These are phyloP conservation scores for Neocatenulostroma microsporum DNA, from an alignment of 2,329 filamentous ascomycete species.

Conservation along the genomic window DNA sequence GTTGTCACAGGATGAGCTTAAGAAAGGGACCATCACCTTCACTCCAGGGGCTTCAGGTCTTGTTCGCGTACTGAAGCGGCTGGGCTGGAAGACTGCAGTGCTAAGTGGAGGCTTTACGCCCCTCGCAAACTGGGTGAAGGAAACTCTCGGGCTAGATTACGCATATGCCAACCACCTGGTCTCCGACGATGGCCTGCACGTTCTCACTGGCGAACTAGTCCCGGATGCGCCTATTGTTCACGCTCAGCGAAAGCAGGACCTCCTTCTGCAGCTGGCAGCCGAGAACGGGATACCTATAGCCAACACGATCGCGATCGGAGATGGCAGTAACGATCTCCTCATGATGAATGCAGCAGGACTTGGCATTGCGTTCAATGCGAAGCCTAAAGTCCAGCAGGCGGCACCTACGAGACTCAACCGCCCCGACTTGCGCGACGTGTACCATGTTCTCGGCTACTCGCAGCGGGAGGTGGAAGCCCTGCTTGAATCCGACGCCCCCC, in stretches of 20 bases:
- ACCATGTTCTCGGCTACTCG: slow-evolving; percentile 59
- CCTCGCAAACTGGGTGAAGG: slow-evolving; percentile 77
- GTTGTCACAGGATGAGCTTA: slow-evolving; percentile 64
- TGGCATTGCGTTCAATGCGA: slow-evolving; percentile 77
- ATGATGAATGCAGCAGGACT: slow-evolving; percentile 72
- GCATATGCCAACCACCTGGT: slow-evolving; percentile 80
- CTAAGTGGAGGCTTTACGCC: slow-evolving; percentile 88
- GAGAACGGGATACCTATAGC: slow-evolving; percentile 58
- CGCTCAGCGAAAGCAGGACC: slow-evolving; percentile 63
- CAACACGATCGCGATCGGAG: slow-evolving; percentile 67
- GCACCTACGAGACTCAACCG: slow-evolving; percentile 66
- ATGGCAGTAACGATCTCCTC: slow-evolving; percentile 73
- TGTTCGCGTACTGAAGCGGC: slow-evolving; percentile 61
- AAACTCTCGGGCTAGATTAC: slow-evolving; percentile 74
- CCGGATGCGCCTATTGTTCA: slow-evolving; percentile 66
- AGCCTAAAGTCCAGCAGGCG: slow-evolving; percentile 71
- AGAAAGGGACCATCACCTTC: slow-evolving; percentile 63
- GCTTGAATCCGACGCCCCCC: too few species aligned
- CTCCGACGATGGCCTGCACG: slow-evolving; percentile 45
- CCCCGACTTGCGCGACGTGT: slow-evolving; percentile 60
- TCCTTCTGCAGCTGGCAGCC: slow-evolving; percentile 62
- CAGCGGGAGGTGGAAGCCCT: slow-evolving; percentile 19
- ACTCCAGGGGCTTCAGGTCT: slow-evolving; percentile 73
- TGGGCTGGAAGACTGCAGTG: slow-evolving; percentile 84
- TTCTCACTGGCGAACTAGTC: slow-evolving; percentile 63